A percentile compares a stretch with the other conserved stretches of the same genome.
Conservation (phyloP, 2,329 filamentous ascomycete genomes). For the Madurella mycetomatis region DNA sequence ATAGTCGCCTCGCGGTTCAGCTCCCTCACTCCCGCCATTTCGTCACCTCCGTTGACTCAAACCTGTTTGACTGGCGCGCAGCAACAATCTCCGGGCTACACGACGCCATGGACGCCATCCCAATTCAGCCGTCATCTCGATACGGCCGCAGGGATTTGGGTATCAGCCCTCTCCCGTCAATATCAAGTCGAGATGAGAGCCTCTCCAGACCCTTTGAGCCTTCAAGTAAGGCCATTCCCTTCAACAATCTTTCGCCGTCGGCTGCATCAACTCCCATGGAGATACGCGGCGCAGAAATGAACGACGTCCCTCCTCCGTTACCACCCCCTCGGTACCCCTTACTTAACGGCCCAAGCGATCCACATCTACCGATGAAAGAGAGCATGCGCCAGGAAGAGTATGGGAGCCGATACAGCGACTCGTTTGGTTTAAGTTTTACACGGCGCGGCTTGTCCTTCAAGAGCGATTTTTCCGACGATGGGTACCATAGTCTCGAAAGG, state of each 20-base stretch:
- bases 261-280: slow-evolving; percentile 33
- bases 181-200: slow-evolving; percentile 23
- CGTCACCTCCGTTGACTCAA: background rate
- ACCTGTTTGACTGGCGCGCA: background rate
- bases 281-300: slow-evolving; percentile 37
- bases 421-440: slow-evolving; percentile 34
- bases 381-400: slow-evolving; percentile 28
- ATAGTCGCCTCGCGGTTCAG: slow-evolving; percentile 17
- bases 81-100: background rate
- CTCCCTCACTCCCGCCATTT: slow-evolving; percentile 1
- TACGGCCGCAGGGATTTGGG: slow-evolving; percentile 22
- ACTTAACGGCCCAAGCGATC: slow-evolving; percentile 32
- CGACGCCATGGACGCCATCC: slow-evolving; percentile 24
- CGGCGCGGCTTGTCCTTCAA: slow-evolving; percentile 13
- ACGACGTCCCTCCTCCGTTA: slow-evolving; percentile 40
- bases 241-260: slow-evolving; percentile 24
- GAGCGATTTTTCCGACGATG: slow-evolving; percentile 24
- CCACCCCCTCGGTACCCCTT: slow-evolving; percentile 42
- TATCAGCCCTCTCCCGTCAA: slow-evolving; percentile 22
- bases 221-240: slow-evolving; percentile 13
- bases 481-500: slow-evolving; percentile 27
- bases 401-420: slow-evolving; percentile 33
- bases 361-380: slow-evolving; percentile 24
- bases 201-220: slow-evolving; percentile 17
- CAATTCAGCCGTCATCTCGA: slow-evolving; percentile 23